phyloP scores from a whole-genome alignment of 352 stramenopile genomes.

The Pythium biforme region DNA sequence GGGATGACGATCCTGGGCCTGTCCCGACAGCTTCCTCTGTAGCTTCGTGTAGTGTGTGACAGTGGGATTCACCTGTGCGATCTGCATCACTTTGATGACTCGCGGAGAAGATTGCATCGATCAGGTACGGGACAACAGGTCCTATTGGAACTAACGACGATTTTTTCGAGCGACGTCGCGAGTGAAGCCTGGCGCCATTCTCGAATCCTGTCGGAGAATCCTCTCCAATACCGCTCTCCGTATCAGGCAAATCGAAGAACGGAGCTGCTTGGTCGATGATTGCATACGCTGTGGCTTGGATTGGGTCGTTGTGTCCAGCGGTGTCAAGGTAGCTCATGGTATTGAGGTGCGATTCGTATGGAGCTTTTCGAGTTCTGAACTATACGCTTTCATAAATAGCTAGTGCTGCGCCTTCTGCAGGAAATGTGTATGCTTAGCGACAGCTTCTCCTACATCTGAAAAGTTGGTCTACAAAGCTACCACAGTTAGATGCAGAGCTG shows the following conservation, averaged over 20 bases:
- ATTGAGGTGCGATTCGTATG: not conserved
- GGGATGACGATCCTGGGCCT: too few species aligned
- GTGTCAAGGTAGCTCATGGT: not conserved
- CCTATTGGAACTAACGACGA: not conserved
- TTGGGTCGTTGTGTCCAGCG: not conserved
- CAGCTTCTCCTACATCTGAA: conserved; percentile 17
- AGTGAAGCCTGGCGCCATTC: not conserved
- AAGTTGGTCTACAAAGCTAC: conserved; percentile 14
- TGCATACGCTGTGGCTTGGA: conserved; percentile 10
- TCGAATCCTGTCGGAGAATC: not conserved
- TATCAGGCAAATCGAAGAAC: conserved; percentile 23
- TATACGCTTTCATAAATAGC: conserved; percentile 12
- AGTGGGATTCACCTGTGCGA: not conserved
- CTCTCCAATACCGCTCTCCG: not conserved
- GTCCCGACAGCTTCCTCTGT: too few species aligned
- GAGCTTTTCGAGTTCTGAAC: not conserved
- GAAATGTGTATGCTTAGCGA: not conserved
- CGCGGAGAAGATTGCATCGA: conserved; percentile 2
- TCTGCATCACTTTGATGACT: not conserved
- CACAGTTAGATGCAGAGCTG: not conserved
- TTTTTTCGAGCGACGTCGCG: not conserved
- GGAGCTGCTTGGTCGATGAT: conserved; percentile 21
- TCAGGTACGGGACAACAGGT: conserved; percentile 1
- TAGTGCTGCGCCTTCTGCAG: not conserved
- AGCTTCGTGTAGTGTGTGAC: not conserved